Evolutionary conservation across 192 early-diverging fungal species (phyloP).

Genomic region (Gryganskiella cystojenkinii): DNA sequence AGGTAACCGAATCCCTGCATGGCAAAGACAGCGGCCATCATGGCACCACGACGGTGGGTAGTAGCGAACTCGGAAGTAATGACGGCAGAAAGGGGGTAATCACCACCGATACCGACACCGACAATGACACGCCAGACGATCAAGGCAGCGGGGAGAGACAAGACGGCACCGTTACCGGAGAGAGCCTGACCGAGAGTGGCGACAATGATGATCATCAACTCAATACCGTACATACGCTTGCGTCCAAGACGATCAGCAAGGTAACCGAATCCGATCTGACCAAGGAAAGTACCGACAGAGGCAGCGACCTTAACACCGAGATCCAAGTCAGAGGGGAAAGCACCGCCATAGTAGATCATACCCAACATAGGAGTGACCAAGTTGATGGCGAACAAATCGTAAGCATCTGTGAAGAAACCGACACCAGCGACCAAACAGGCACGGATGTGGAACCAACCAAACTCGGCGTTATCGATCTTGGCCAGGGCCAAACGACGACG

Average conservation of each 20-base stretch:
- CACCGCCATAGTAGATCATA: conserved; percentile 67
- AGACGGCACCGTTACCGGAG: conserved; percentile 71
- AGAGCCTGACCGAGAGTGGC: conserved; percentile 86
- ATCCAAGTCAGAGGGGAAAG: conserved; percentile 75
- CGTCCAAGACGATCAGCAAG: conserved; percentile 91
- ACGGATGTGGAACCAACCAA: conserved; percentile 82
- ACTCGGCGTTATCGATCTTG: conserved; percentile 79
- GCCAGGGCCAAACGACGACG: conserved; percentile 51
- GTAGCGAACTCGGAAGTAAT: conserved; percentile 96
- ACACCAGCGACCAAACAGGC: conserved; percentile 79
- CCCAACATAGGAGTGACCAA: conserved; percentile 88
- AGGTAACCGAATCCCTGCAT: conserved; percentile 95
- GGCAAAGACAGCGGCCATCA: conserved; percentile 92
- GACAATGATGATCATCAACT: conserved; percentile 93
- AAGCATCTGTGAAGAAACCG: conserved; percentile 93
- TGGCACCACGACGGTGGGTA: conserved; percentile 83
- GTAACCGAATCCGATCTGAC: conserved; percentile 80
- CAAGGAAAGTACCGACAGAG: conserved; percentile 89
- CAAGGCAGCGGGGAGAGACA: conserved; percentile 73
- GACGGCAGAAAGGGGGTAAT: conserved; percentile 94
- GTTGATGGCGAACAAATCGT: conserved; percentile 95
- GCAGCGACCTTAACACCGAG: conserved; percentile 88
- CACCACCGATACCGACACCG: conserved; percentile 95
- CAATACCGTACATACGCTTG: conserved; percentile 90
- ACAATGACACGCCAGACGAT: conserved; percentile 92